Percentiles rank a stretch among this genome's conserved stretches.
phyloP scores from a whole-genome alignment of 345 rosid species.

The Syzygium jambos region DNA sequence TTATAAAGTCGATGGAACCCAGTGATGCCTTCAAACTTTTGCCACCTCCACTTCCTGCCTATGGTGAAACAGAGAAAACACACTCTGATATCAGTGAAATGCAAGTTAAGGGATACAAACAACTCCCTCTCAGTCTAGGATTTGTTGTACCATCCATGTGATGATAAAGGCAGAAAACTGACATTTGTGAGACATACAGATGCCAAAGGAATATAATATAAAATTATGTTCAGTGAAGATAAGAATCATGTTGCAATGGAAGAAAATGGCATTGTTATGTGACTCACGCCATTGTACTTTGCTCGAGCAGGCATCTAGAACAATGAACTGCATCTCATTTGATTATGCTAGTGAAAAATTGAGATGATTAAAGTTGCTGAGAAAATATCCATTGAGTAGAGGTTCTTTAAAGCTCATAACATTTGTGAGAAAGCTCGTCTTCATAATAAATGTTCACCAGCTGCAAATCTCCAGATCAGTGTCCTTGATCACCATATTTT shows the following conservation, averaged over 20 bases:
- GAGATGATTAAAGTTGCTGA: not conserved
- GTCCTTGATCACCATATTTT: not conserved
- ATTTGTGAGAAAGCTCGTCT: not conserved
- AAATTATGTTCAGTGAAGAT: not conserved
- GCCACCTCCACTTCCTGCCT: conserved; percentile 51
- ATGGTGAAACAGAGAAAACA: conserved; percentile 12
- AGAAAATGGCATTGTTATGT: not conserved
- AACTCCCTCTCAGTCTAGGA: not conserved
- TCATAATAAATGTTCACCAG: not conserved
- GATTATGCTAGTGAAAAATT: not conserved
- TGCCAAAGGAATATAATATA: not conserved
- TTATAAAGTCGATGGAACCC: conserved; percentile 89
- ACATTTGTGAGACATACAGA: not conserved
- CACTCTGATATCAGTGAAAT: not conserved
- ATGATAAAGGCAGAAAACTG: not conserved
- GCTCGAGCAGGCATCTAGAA: not conserved
- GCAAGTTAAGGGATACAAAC: not conserved
- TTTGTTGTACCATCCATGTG: not conserved
- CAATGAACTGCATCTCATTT: not conserved
- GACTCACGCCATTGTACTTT: not conserved
- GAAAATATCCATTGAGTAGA: not conserved
- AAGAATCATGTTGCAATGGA: not conserved
- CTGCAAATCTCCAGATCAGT: not conserved
- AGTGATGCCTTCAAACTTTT: conserved; percentile 71
- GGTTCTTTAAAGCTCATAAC: not conserved